phyloP scores from a whole-genome alignment of 179 eudicot genomes.

The Carnegiea gigantea region DNA sequence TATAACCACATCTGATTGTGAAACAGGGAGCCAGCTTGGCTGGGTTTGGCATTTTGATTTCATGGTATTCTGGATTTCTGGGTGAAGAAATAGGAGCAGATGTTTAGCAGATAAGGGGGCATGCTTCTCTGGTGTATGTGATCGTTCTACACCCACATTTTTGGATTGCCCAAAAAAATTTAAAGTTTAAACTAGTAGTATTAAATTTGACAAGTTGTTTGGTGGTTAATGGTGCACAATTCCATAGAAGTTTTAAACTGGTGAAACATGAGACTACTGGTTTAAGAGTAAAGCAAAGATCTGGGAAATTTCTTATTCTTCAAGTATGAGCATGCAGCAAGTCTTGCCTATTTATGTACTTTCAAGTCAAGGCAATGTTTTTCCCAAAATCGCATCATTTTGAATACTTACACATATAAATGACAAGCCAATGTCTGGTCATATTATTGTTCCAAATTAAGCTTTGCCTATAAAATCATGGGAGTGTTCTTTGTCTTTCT shows the following conservation, averaged over 20 bases:
- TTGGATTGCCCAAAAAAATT: neutral
- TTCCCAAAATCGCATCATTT: slow-evolving; percentile 44
- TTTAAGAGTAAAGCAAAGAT: slow-evolving; percentile 89
- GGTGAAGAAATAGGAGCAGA: neutral
- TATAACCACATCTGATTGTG: no score
- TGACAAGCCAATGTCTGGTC: slow-evolving; percentile 35
- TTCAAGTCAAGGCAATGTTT: slow-evolving; percentile 75
- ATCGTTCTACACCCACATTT: neutral
- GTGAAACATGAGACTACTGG: slow-evolving; percentile 28
- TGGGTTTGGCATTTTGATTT: neutral
- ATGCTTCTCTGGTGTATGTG: neutral
- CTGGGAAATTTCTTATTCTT: slow-evolving; percentile 60
- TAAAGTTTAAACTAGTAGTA: neutral
- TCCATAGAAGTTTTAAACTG: slow-evolving; percentile 28
- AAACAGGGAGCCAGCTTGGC: neutral
- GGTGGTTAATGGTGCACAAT: slow-evolving; percentile 28
- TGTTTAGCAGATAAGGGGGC: neutral
- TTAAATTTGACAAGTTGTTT: slow-evolving; percentile 16
- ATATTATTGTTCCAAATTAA: slow-evolving; percentile 28
- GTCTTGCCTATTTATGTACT: slow-evolving; percentile 58
- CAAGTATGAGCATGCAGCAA: slow-evolving; percentile 64
- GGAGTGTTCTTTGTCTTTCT: slow-evolving; percentile 36
- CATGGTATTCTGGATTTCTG: neutral
- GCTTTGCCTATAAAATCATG: slow-evolving; percentile 40
- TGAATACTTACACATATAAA: slow-evolving; percentile 49